Evolutionary conservation across 176 grass and related monocot species (phyloP).

Genomic region (Lolium multiflorum): DNA sequence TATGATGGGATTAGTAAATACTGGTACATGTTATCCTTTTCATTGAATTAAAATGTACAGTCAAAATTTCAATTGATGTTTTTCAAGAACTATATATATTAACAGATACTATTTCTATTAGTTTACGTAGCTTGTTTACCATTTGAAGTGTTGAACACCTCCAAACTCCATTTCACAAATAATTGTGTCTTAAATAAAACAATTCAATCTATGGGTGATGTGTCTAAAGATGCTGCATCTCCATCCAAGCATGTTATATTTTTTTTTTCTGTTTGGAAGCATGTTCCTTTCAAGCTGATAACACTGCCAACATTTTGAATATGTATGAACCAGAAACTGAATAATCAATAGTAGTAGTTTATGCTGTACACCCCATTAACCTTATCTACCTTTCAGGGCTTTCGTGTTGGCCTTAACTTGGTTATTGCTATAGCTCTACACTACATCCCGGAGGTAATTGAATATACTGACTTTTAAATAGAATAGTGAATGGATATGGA

Average conservation of each 20-base stretch:
- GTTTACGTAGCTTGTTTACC: background rate
- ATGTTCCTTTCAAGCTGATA: slow-evolving; percentile 12
- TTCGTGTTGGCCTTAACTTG: slow-evolving; percentile 89
- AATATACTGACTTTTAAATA: slow-evolving; percentile 25
- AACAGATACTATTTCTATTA: background rate
- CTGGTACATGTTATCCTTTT: background rate
- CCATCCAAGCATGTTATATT: background rate
- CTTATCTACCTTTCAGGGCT: slow-evolving; percentile 59
- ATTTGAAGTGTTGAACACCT: background rate
- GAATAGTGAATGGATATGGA: slow-evolving; percentile 1
- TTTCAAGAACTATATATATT: slow-evolving; percentile 12
- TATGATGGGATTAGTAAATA: background rate
- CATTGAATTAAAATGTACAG: background rate
- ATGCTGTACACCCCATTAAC: background rate
- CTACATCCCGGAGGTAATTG: slow-evolving; percentile 91
- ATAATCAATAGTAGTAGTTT: background rate
- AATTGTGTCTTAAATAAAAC: background rate
- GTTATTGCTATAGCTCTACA: slow-evolving; percentile 95
- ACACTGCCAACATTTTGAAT: slow-evolving; percentile 24
- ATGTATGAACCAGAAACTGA: background rate
- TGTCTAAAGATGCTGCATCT: background rate
- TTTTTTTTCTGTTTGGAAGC: background rate
- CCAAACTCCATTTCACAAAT: background rate
- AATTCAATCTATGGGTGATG: background rate
- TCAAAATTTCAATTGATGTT: background rate